Conservation (phyloP, 257 asterid genomes). For the Plectranthus barbatus region DNA sequence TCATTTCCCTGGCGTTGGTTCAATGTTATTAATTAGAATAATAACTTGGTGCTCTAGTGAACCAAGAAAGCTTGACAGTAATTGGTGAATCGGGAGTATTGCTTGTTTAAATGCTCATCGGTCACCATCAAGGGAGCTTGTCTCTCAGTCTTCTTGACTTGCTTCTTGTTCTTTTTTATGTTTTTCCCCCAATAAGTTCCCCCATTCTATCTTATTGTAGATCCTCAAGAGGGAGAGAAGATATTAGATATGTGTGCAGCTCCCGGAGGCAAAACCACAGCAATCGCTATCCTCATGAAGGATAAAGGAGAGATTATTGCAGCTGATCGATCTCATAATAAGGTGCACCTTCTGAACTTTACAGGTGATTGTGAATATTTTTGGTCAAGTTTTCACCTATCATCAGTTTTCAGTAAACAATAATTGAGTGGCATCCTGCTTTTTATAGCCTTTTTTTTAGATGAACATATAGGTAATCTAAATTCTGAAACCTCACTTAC, state of each 20-base stretch:
- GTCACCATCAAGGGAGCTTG: background rate
- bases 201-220: conserved; percentile 26
- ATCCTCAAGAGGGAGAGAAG: conserved; percentile 90
- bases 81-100: background rate
- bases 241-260: conserved; percentile 98
- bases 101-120: background rate
- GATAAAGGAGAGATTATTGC: conserved; percentile 90
- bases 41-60: background rate
- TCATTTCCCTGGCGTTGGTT: background rate
- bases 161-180: background rate
- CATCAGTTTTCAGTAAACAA: background rate
- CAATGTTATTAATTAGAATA: background rate
- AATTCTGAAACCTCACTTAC: background rate
- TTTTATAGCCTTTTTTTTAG: too few species aligned
- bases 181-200: conserved; percentile 10
- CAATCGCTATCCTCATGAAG: conserved; percentile 90
- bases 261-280: conserved; percentile 98
- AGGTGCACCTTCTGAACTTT: conserved; percentile 80
- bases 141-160: background rate
- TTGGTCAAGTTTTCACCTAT: background rate
- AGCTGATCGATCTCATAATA: conserved; percentile 93
- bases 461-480: background rate
- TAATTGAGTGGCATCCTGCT: background rate
- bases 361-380: conserved; percentile 26
- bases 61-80: background rate